Conservation (phyloP, 164 flowering plant genomes). For the Piper longum region DNA sequence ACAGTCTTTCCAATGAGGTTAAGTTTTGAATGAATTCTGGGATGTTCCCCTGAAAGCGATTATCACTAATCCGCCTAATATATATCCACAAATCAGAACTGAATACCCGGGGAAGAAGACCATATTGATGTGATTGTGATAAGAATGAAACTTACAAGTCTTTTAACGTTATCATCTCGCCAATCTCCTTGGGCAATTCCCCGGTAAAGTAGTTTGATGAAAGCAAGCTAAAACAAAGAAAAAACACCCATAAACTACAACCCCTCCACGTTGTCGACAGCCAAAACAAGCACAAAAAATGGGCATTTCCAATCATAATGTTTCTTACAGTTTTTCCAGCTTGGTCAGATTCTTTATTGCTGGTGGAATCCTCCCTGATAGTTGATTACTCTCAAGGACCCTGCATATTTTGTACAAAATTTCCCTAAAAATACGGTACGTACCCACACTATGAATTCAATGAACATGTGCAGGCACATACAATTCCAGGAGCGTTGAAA, state of each 20-base stretch:
- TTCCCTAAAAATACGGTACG: neutral
- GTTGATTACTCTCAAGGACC: constrained; percentile 18
- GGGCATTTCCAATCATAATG: no score
- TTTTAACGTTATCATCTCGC: constrained; percentile 5
- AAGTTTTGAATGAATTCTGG: constrained; percentile 21
- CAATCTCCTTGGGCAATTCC: constrained; percentile 10
- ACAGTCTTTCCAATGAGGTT: constrained; percentile 18
- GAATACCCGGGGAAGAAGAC: neutral
- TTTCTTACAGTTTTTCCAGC: constrained; percentile 15
- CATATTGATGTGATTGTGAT: neutral
- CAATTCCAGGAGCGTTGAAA: constrained; percentile 34
- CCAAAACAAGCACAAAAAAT: neutral
- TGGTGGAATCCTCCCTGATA: constrained; percentile 23
- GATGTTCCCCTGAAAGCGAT: constrained; percentile 26
- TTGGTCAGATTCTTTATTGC: constrained; percentile 21
- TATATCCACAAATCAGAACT: neutral
- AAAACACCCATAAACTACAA: no score
- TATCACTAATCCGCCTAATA: constrained; percentile 25
- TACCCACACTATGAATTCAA: neutral
- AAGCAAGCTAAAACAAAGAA: constrained; percentile 12
- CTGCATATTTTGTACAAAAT: constrained; percentile 9
- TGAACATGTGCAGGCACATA: constrained; percentile 5
- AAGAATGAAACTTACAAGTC: constrained; percentile 7
- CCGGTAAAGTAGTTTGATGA: constrained; percentile 15
- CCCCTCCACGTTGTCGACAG: neutral